A percentile compares a stretch with the other conserved stretches of the same genome.
Conservation (phyloP, 2,329 filamentous ascomycete species). For the Cylindrodendrum hubeiense region DNA sequence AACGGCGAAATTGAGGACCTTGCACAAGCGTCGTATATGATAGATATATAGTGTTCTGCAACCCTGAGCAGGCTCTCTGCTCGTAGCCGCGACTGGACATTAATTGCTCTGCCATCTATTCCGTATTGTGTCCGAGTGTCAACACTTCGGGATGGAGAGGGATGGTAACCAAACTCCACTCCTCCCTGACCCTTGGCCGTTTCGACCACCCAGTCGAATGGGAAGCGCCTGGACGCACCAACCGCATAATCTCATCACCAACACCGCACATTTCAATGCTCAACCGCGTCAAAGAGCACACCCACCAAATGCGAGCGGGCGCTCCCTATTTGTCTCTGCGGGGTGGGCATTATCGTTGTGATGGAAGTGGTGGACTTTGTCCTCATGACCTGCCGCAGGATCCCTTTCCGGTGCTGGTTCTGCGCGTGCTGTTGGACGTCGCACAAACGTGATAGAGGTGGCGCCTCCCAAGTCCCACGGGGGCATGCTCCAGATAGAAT, state of each 20-base stretch:
- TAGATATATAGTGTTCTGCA: slow-evolving; percentile 4
- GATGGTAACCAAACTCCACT: slow-evolving; percentile 30
- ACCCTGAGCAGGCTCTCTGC: background rate
- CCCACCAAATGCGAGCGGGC: slow-evolving; percentile 21
- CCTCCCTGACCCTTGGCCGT: slow-evolving; percentile 14
- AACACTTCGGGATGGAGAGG: slow-evolving; percentile 15
- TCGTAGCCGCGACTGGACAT: slow-evolving; percentile 7
- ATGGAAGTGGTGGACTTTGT: slow-evolving; percentile 29
- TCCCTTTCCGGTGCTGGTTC: slow-evolving; percentile 18
- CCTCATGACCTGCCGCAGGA: slow-evolving; percentile 33
- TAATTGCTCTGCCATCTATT: slow-evolving; percentile 17
- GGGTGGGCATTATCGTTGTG: slow-evolving; percentile 21
- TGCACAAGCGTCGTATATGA: slow-evolving; percentile 7
- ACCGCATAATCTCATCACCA: slow-evolving; percentile 39
- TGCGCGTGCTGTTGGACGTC: slow-evolving; percentile 30
- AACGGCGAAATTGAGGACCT: slow-evolving; percentile 12
- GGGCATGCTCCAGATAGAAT: slow-evolving; percentile 24
- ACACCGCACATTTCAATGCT: slow-evolving; percentile 32
- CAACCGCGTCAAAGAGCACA: slow-evolving; percentile 20
- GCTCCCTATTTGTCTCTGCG: slow-evolving; percentile 21
- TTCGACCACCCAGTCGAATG: slow-evolving; percentile 36
- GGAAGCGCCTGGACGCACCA: slow-evolving; percentile 30
- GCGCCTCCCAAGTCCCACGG: slow-evolving; percentile 24
- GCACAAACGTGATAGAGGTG: slow-evolving; percentile 33
- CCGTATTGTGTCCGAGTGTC: slow-evolving; percentile 16